Base-by-base conservation (phyloP, 2,329 filamentous ascomycete genomes). In the Cladosporium colombiae region DNA sequence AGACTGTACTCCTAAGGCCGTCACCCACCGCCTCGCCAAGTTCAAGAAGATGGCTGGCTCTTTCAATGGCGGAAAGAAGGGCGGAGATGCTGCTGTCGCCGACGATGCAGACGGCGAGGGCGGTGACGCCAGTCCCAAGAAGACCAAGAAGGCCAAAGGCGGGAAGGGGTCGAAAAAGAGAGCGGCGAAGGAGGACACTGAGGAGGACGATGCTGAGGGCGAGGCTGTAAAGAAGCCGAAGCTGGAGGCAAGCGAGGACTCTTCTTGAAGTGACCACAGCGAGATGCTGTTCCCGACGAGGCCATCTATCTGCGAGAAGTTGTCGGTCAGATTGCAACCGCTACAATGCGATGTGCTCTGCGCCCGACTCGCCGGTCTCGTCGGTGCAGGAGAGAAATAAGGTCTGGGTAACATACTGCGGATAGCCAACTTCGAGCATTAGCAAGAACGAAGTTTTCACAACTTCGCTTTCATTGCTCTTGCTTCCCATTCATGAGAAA, bases 401-500 rank as follows among this genome's bases (percentile, higher is more conserved):
- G 40, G 2, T 21, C n/a, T 46, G 8, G n/a, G n/a, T 8, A 10
- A 46, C 40, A 21, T n/a, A 46, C 3, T 21, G n/a, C 40, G 40
- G n/a, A 46, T 21, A 21, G 10, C 40, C 40, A 8, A 46, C 40
- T 46, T 10, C 40, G n/a, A 21, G 8, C 40, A 3, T 13, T 46
- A 33, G 31, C 52, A 59, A 2, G 7, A 46, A 29, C 44, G 35
- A n/a, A 46, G 16, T 8, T 23, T 55, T 70, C 67, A 73, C 23
- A 73, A 65, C 62, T 71, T 72, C 33, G 59, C 65, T 56, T 52
- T 65, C 65, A 68, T 49, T 25, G 21, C 33, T 40, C 74, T 67
- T 31, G 61, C 67, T 44, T 78, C 77, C 78, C 78, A 79, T 49
- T 77, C 76, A 76, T 76, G 78, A 18, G 68, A 73, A n/a, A 75